phyloP scores from a whole-genome alignment of 2,329 filamentous ascomycete genomes.

The Aspergillus latus region DNA sequence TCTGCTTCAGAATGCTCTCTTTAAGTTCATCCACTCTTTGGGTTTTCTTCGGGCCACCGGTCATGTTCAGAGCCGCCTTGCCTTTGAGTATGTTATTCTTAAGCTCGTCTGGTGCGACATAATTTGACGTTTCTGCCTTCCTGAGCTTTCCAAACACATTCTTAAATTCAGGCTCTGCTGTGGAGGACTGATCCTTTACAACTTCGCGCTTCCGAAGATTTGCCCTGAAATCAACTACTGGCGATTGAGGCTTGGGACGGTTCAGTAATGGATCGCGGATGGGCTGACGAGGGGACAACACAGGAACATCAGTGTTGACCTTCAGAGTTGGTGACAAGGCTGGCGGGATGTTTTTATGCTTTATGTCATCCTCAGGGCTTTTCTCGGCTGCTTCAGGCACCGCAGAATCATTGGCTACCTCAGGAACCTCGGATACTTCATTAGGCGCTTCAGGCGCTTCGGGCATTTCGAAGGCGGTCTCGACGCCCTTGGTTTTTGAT shows the following conservation, averaged over 20 bases:
- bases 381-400: neutral
- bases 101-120: conserved; percentile 80
- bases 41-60: conserved; percentile 80
- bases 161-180: conserved; percentile 71
- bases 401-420: neutral
- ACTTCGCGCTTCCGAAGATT: conserved; percentile 68
- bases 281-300: conserved; percentile 20
- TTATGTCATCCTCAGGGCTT: conserved; percentile 6
- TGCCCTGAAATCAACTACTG: conserved; percentile 76
- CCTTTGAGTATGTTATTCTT: conserved; percentile 88
- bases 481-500: neutral
- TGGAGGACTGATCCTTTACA: conserved; percentile 48
- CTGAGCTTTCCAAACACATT: conserved; percentile 84
- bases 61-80: conserved; percentile 73
- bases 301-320: conserved; percentile 13
- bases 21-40: conserved; percentile 85
- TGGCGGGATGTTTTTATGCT: conserved; percentile 30
- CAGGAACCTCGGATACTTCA: neutral
- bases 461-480: neutral
- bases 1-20: conserved; percentile 65
- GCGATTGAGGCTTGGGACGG: conserved; percentile 62
- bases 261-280: conserved; percentile 39
- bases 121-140: conserved; percentile 84
- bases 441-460: neutral
- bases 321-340: conserved; percentile 31